Base-by-base conservation (phyloP, 208 protist genomes). In the Leishmania major region DNA sequence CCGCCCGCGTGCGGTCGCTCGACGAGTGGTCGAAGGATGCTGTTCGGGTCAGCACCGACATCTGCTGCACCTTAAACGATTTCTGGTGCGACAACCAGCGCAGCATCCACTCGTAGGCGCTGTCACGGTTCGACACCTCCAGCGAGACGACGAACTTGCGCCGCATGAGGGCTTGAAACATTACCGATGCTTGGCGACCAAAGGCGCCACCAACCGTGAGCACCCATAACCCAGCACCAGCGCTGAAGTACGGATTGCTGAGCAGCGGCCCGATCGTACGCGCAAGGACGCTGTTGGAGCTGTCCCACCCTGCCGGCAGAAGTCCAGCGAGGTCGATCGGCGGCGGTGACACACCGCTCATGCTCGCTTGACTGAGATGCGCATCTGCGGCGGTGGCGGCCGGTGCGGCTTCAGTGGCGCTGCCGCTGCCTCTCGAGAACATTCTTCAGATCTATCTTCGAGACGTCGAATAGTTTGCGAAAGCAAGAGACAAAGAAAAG, bases 171-270 rank as follows among this genome's bases (percentile, higher is more conserved):
- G 92, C 84, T 43, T 84, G 80, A 51, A 92, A 62, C 66, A 88
- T 83, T 6, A 78, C 40, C 43, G 85, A 89, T 11, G 85, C 84
- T 70, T 91, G 82, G 22, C 92, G 77, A 28, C 85, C 89, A 25
- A 94, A 71, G 55, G 87, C 89, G 19, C 89, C 92, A 19, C 87
- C 93, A n/a, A 96, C 89, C 6, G 91, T 96, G 43, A 98, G 80
- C 40, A 96, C 86, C 87, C 95, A 98, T 45, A 98, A 86, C 35
- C 95, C 95, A 17, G 93, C 90, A 70, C 95, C 95, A 22, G 94
- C 95, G 81, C 91, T 94, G 87, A 98, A 98, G 84, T 94, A 97
- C 17, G 93, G 95, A 70, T 98, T 98, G 80, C 85, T 89, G 78
- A 94, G 79, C 62, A 96, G 64, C 35, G 83, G 85, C 2, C 86